phyloP scores from a whole-genome alignment of 2,329 filamentous ascomycete species.

The Monosporascus sp. region DNA sequence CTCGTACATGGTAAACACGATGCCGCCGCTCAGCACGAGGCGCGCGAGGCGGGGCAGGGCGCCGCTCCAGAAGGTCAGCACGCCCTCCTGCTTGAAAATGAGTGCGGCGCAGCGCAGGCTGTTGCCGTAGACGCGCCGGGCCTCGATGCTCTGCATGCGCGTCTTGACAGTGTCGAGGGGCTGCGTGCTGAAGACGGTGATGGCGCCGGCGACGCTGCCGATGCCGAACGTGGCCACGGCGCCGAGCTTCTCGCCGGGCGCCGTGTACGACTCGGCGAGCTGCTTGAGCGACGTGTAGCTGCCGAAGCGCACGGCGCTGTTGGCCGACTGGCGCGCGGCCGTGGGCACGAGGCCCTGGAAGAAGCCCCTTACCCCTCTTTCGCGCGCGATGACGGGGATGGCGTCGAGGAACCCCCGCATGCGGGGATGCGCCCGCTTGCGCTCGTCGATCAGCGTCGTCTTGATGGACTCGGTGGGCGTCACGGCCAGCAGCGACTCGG shows the following conservation, averaged over 20 bases:
- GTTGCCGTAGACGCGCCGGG: constrained; percentile 75
- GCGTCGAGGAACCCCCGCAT: constrained; percentile 92
- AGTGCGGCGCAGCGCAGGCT: constrained; percentile 74
- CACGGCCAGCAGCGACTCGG: constrained; percentile 86
- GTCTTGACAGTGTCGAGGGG: constrained; percentile 94
- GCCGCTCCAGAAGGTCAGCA: constrained; percentile 91
- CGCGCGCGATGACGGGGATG: constrained; percentile 76
- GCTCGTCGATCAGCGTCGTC: constrained; percentile 96
- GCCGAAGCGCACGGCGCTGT: constrained; percentile 86
- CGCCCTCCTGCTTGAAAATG: constrained; percentile 84
- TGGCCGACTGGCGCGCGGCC: constrained; percentile 89
- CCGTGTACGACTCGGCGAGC: constrained; percentile 83
- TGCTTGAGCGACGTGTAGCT: constrained; percentile 89
- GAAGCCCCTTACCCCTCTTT: constrained; percentile 85
- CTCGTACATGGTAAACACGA: constrained; percentile 98
- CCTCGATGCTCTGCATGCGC: constrained; percentile 93
- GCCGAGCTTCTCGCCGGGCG: constrained; percentile 91
- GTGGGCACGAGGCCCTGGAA: constrained; percentile 97
- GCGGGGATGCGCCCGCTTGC: constrained; percentile 77
- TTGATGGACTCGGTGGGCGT: constrained; percentile 98
- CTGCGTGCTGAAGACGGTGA: constrained; percentile 77
- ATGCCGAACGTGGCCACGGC: constrained; percentile 83
- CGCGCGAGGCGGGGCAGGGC: constrained; percentile 80
- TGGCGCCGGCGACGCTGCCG: constrained; percentile 79
- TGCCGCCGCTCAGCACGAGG: constrained; percentile 85